Evolutionary conservation across 176 grass and related monocot species (phyloP).

Genomic region (Musa schizocarpa): DNA sequence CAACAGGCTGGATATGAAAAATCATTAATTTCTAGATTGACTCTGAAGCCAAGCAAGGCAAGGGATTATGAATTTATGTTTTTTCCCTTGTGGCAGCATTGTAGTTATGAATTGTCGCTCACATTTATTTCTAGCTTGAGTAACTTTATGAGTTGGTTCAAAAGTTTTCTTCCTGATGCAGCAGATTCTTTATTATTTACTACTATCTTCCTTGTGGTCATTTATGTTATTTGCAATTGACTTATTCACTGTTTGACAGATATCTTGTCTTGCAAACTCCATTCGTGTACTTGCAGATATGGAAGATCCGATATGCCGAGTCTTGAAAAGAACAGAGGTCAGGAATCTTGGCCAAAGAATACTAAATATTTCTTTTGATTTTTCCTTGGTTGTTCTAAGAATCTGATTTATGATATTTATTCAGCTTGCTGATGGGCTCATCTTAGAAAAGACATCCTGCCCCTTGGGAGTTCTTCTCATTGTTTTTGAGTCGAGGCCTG

Average conservation of each 20-base stretch:
- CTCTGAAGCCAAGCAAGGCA: conserved; percentile 79
- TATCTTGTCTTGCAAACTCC: conserved; percentile 76
- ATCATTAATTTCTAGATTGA: conserved; percentile 70
- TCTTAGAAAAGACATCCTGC: conserved; percentile 84
- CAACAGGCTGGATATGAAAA: conserved; percentile 70
- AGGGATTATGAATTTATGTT: background rate
- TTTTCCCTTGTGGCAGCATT: background rate
- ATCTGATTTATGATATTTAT: conserved; percentile 8
- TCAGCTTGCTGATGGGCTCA: conserved; percentile 69
- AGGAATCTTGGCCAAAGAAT: background rate
- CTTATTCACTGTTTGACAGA: conserved; percentile 36
- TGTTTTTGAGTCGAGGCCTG: conserved; percentile 92
- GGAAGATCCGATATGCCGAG: conserved; percentile 84
- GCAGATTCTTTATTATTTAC: too few species aligned
- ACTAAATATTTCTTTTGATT: too few species aligned
- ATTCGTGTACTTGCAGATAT: conserved; percentile 76
- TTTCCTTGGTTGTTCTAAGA: background rate
- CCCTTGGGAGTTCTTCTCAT: conserved; percentile 86
- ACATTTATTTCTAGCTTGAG: too few species aligned
- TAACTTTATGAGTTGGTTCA: too few species aligned
- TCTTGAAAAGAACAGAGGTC: conserved; percentile 74
- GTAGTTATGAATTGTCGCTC: background rate
- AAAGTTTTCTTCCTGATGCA: too few species aligned
- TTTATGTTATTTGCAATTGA: background rate
- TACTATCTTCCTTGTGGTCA: too few species aligned